Evolutionary conservation across 345 rosid species (phyloP).

Genomic region (Syzygium jambos): DNA sequence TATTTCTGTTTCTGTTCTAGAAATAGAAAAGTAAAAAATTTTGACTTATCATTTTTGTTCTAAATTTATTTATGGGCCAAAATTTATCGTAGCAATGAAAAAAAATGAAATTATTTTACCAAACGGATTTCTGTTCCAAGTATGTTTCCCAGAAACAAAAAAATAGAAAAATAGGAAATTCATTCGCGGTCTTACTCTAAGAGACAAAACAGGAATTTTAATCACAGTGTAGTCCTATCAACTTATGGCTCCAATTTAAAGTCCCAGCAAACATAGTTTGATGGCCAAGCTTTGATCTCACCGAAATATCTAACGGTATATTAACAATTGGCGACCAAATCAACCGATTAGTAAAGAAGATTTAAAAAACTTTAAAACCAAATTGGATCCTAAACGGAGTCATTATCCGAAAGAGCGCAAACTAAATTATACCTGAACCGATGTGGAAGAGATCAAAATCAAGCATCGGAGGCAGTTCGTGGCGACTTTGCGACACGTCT

Average conservation of each 20-base stretch:
- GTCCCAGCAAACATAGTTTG: neutral
- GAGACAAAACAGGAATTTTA: neutral
- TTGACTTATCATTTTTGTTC: too few relatives aligned
- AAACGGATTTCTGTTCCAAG: too few relatives aligned
- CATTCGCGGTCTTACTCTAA: too few relatives aligned
- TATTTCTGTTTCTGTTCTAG: too few relatives aligned
- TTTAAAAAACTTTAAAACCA: too few relatives aligned
- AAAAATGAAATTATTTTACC: too few relatives aligned
- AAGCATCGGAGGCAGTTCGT: neutral
- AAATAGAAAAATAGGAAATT: too few relatives aligned
- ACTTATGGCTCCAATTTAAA: neutral
- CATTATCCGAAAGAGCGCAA: neutral
- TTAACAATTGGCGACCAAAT: neutral
- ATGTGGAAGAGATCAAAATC: neutral
- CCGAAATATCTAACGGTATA: neutral
- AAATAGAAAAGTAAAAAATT: too few relatives aligned
- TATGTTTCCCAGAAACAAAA: too few relatives aligned
- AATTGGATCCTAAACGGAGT: neutral
- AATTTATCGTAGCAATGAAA: too few relatives aligned
- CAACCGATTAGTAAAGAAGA: neutral
- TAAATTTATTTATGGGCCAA: too few relatives aligned
- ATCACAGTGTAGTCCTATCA: neutral
- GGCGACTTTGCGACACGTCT: neutral
- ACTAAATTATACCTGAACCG: too few relatives aligned
- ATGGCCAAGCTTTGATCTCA: neutral